Evolutionary conservation across 2,329 filamentous ascomycete genomes (phyloP).

Genomic region (Ascosphaera apis): DNA sequence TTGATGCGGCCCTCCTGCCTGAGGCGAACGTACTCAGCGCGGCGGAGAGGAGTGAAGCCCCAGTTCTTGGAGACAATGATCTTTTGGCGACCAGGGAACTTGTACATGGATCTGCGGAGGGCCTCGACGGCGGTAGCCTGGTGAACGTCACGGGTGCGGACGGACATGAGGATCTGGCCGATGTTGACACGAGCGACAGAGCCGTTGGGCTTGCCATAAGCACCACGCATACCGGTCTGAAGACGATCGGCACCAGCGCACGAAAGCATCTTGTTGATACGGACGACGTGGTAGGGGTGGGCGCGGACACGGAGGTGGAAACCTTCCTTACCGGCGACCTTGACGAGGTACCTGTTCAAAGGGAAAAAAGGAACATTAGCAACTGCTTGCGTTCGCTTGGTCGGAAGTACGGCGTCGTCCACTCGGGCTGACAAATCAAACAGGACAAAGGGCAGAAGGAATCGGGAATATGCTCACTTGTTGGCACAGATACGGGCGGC

Average conservation of each 20-base stretch:
- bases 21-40: conserved; percentile 92
- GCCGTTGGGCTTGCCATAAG: conserved; percentile 99
- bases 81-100: conserved; percentile 99
- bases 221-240: conserved; percentile 99
- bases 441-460: background rate
- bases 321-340: conserved; percentile 46
- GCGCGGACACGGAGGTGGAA: conserved; percentile 56
- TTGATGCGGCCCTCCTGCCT: conserved; percentile 84
- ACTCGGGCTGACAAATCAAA: too few species aligned
- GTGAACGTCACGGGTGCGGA: conserved; percentile 91
- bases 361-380: background rate
- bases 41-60: conserved; percentile 96
- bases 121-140: conserved; percentile 89
- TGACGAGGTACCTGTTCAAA: conserved; percentile 36
- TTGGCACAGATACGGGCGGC: conserved; percentile 99
- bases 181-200: conserved; percentile 99
- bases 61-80: conserved; percentile 99
- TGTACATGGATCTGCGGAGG: conserved; percentile 98
- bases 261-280: conserved; percentile 99
- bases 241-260: conserved; percentile 99
- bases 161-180: conserved; percentile 92
- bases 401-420: background rate
- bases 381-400: background rate
- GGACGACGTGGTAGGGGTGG: conserved; percentile 99
- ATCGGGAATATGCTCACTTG: conserved; percentile 39